A percentile compares a stretch with the other conserved stretches of the same genome.
These are phyloP conservation scores for Plasmodium gonderi DNA, from an alignment of 169 alveolate species.

Conservation along the genomic window DNA sequence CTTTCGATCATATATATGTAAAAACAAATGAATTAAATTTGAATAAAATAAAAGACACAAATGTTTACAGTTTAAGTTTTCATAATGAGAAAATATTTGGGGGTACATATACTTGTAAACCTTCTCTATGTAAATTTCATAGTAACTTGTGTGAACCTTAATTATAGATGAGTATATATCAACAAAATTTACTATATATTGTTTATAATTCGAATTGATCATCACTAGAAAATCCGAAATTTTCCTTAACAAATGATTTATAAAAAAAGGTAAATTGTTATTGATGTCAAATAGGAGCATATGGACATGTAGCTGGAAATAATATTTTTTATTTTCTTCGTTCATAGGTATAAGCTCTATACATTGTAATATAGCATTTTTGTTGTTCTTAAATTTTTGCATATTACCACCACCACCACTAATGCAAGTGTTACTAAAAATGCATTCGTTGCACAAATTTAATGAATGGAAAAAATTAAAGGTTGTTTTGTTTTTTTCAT, in stretches of 20 bases:
- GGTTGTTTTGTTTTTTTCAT: neutral
- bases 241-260: constrained; percentile 1
- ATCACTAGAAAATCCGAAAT: neutral
- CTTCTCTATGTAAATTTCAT: constrained; percentile 10
- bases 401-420: constrained; percentile 2
- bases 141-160: constrained; percentile 27
- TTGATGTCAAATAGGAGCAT: constrained; percentile 73
- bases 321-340: neutral
- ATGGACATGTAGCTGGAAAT: constrained; percentile 49
- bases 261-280: constrained; percentile 30
- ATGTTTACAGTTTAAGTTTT: constrained; percentile 51
- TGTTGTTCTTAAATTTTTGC: constrained; percentile 31
- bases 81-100: constrained; percentile 15
- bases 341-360: neutral
- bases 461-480: constrained; percentile 16
- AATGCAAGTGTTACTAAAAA: constrained; percentile 37
- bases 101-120: constrained; percentile 24
- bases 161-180: constrained; percentile 67
- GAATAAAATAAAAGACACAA: constrained; percentile 71
- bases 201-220: constrained; percentile 5
- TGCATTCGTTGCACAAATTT: constrained; percentile 60
- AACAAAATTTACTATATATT: constrained; percentile 7
- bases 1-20: constrained; percentile 23
- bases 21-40: constrained; percentile 58
- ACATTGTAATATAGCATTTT: constrained; percentile 22